Percentiles rank a stretch among this genome's conserved stretches.
These are phyloP conservation scores for Emiliania huxleyi DNA, from an alignment of 78 protist genomes.

Conservation along the genomic window DNA sequence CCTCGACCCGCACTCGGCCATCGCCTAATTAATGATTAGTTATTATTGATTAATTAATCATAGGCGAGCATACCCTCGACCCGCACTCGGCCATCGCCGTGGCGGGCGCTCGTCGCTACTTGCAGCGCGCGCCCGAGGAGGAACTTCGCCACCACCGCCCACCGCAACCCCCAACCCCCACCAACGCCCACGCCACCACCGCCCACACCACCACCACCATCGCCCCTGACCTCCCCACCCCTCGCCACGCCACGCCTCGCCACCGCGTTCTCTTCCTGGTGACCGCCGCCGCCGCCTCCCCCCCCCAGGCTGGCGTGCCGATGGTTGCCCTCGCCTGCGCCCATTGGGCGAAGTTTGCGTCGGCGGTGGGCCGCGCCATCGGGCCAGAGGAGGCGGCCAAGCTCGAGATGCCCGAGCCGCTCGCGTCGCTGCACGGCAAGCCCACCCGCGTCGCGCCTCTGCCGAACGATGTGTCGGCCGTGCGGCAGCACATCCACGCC, in stretches of 20 bases:
- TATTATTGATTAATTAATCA: too few relatives aligned
- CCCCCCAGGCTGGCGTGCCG: neutral
- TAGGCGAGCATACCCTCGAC: too few relatives aligned
- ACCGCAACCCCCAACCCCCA: too few relatives aligned
- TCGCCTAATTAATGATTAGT: too few relatives aligned
- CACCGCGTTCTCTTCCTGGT: too few relatives aligned
- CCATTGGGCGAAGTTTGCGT: slow-evolving; percentile 37
- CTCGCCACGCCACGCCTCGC: neutral
- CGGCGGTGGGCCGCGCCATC: neutral
- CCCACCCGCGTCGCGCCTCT: neutral
- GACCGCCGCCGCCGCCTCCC: too few relatives aligned
- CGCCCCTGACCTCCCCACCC: too few relatives aligned
- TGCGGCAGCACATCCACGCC: neutral
- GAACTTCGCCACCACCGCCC: too few relatives aligned
- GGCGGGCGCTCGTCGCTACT: slow-evolving; percentile 3
- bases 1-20: slow-evolving; percentile 47
- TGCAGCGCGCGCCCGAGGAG: neutral
- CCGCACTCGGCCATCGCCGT: slow-evolving; percentile 46
- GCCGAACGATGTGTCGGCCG: neutral
- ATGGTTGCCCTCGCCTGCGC: slow-evolving; percentile 41
- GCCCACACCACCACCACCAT: too few relatives aligned
- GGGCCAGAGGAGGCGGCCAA: neutral
- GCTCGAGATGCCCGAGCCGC: neutral
- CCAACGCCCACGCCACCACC: too few relatives aligned
- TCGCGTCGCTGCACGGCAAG: neutral